Conservation (phyloP, 164 flowering plant genomes). For the Nelumbo lutea region DNA sequence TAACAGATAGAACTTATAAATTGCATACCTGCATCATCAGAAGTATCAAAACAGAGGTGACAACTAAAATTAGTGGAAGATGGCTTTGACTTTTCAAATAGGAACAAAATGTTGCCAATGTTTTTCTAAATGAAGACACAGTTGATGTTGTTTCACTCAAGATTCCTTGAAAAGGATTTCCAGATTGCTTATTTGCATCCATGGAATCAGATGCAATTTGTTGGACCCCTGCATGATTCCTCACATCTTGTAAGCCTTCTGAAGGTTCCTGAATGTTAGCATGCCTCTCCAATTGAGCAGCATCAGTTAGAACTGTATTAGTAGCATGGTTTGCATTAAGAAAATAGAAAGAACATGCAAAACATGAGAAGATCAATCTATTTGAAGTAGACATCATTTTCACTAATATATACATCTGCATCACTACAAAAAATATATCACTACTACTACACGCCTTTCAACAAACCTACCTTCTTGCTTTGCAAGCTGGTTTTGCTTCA, state of each 20-base stretch:
- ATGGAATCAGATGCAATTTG: slow-evolving; percentile 13
- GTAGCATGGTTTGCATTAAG: slow-evolving; percentile 19
- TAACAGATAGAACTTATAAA: neutral
- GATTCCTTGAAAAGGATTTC: slow-evolving; percentile 16
- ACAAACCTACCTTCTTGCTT: slow-evolving; percentile 37
- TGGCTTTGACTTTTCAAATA: slow-evolving; percentile 38
- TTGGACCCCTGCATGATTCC: slow-evolving; percentile 11
- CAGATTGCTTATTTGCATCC: slow-evolving; percentile 18
- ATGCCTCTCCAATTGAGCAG: slow-evolving; percentile 22
- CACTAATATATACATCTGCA: neutral
- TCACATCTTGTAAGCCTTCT: slow-evolving; percentile 18
- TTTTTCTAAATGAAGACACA: slow-evolving; percentile 34
- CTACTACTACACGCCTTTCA: neutral
- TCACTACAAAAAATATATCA: neutral
- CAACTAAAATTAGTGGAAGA: slow-evolving; percentile 34
- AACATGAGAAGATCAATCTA: neutral
- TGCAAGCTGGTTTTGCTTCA: slow-evolving; percentile 56
- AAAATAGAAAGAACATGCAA: slow-evolving; percentile 1
- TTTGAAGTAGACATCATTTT: neutral
- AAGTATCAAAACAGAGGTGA: slow-evolving; percentile 44
- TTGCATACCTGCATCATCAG: slow-evolving; percentile 76
- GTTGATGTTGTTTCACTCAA: slow-evolving; percentile 13
- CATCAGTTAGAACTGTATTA: slow-evolving; percentile 19
- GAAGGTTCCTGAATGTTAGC: slow-evolving; percentile 18
- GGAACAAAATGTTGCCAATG: slow-evolving; percentile 26